phyloP scores from a whole-genome alignment of 495 filamentous ascomycete species.

The Hypoxylon lenormandii region DNA sequence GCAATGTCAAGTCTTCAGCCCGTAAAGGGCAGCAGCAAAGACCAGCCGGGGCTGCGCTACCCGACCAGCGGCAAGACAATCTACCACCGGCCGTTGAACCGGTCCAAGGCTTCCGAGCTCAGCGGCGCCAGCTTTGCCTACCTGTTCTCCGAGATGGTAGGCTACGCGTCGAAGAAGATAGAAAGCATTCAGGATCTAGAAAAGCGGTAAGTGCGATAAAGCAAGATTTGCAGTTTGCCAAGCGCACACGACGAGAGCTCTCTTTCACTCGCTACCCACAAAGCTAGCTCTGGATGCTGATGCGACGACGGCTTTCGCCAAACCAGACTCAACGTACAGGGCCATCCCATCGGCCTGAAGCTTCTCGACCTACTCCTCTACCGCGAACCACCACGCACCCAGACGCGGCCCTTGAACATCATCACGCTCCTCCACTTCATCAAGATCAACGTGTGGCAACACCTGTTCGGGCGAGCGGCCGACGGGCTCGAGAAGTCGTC shows the following conservation, averaged over 20 bases:
- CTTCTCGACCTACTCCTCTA: constrained; percentile 94
- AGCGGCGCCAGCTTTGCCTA: constrained; percentile 95
- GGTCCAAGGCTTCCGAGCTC: constrained; percentile 84
- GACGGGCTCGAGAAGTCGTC: constrained; percentile 90
- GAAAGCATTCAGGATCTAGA: constrained; percentile 94
- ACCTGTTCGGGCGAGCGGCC: constrained; percentile 89
- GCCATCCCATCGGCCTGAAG: constrained; percentile 92
- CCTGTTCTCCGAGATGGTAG: constrained; percentile 95
- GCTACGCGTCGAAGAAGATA: constrained; percentile 89
- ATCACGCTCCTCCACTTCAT: constrained; percentile 94
- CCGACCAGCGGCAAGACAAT: constrained; percentile 97
- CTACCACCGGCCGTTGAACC: constrained; percentile 94
- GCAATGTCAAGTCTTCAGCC: constrained; percentile 56
- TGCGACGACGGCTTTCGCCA: background rate
- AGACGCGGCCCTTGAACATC: constrained; percentile 85
- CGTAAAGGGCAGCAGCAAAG: constrained; percentile 54
- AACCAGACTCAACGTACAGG: constrained; percentile 86
- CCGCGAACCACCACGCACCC: constrained; percentile 73
- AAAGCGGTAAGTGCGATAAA: constrained; percentile 72
- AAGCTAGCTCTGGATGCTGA: background rate
- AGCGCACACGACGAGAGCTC: background rate
- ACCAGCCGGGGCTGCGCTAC: constrained; percentile 79
- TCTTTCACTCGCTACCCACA: background rate
- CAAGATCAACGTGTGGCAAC: constrained; percentile 86
- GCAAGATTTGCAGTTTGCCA: background rate